These are phyloP conservation scores for Polysphondylium violaceum DNA, from an alignment of 78 protist genomes.

Conservation along the genomic window DNA sequence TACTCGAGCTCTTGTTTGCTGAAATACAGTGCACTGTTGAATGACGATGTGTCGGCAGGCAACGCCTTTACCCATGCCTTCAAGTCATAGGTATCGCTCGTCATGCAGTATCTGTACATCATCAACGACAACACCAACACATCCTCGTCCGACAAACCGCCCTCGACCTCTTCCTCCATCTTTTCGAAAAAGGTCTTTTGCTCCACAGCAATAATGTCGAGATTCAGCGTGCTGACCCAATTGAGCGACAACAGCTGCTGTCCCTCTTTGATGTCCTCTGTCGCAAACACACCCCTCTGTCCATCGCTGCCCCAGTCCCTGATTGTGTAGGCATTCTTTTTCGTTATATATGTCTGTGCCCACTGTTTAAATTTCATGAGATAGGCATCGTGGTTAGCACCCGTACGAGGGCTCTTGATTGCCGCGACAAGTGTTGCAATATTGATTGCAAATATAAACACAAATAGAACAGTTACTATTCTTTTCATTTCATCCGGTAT, in stretches of 20 bases:
- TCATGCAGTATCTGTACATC: conserved; percentile 28
- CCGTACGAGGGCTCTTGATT: too few relatives aligned
- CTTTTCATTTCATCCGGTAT: too few relatives aligned
- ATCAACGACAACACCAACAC: conserved; percentile 12
- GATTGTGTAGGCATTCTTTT: too few relatives aligned
- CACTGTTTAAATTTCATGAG: too few relatives aligned
- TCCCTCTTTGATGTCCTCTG: conserved; percentile 22
- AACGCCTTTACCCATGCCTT: conserved; percentile 31
- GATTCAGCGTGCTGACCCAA: conserved; percentile 27
- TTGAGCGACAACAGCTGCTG: not conserved
- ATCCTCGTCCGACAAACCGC: conserved; percentile 26
- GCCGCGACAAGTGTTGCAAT: too few relatives aligned
- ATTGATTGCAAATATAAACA: too few relatives aligned
- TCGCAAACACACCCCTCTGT: conserved; percentile 21
- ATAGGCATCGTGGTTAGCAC: too few relatives aligned
- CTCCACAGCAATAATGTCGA: not conserved
- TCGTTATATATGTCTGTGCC: too few relatives aligned
- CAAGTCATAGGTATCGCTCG: not conserved
- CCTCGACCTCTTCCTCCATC: not conserved
- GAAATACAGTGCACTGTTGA: conserved; percentile 19
- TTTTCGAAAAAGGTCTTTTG: not conserved
- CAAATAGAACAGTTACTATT: too few relatives aligned
- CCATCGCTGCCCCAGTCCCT: too few relatives aligned
- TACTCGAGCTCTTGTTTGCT: not conserved
- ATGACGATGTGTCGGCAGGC: conserved; percentile 10